Evolutionary conservation across 257 asterid genomes (phyloP).

Genomic region (Solanum virginianum): DNA sequence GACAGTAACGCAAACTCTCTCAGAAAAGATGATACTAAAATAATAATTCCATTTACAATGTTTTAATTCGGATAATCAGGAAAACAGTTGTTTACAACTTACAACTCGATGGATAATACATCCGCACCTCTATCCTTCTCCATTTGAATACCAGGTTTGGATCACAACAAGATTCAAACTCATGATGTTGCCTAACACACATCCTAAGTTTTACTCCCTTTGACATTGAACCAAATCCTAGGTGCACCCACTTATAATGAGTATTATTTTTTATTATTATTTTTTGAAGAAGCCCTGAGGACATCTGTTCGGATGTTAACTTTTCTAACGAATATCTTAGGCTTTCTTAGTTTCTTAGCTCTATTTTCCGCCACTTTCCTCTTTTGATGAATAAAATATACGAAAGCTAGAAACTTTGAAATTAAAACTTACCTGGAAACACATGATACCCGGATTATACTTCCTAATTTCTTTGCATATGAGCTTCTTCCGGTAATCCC

Average conservation of each 20-base stretch:
- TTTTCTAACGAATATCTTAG: neutral
- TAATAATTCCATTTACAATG: neutral
- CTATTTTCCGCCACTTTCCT: neutral
- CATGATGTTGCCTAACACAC: neutral
- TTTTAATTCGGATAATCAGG: neutral
- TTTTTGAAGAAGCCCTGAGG: too few relatives aligned
- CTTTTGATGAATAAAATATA: neutral
- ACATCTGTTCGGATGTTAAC: neutral
- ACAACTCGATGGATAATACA: neutral
- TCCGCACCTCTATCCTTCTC: neutral
- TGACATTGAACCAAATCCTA: neutral
- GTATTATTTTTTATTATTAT: neutral
- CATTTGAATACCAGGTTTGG: neutral
- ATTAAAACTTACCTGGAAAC: slow-evolving; percentile 55
- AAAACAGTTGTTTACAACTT: neutral
- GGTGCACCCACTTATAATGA: neutral
- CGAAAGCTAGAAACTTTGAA: neutral
- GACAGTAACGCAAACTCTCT: neutral
- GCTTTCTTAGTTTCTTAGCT: neutral
- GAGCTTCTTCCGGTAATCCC: slow-evolving; percentile 60
- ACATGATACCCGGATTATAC: slow-evolving; percentile 53
- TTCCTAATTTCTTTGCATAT: slow-evolving; percentile 43
- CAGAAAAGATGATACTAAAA: neutral
- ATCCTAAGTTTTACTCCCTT: neutral
- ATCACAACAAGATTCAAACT: neutral